Percentiles rank a stretch among this genome's conserved stretches.
Conservation (phyloP, 2,329 filamentous ascomycete genomes). For the Knufia fluminis region DNA sequence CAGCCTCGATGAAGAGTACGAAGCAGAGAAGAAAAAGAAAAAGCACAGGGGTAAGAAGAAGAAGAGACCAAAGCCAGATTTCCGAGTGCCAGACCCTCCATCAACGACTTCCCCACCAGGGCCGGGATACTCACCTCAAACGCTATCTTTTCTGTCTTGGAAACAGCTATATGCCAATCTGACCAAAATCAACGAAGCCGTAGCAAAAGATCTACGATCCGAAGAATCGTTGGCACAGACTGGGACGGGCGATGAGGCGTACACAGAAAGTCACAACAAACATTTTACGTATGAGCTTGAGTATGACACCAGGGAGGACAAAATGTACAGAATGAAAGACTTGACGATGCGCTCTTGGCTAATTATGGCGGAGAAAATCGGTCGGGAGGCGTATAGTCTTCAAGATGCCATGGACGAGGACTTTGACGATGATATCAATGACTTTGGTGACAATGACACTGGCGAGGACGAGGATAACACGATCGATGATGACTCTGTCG, state of each 20-base stretch:
- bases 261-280: slow-evolving; percentile 29
- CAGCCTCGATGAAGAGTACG: slow-evolving; percentile 34
- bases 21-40: slow-evolving; percentile 39
- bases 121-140: slow-evolving; percentile 80
- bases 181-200: slow-evolving; percentile 75
- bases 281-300: slow-evolving; percentile 70
- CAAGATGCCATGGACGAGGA: background rate
- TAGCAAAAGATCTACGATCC: slow-evolving; percentile 26
- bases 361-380: slow-evolving; percentile 70
- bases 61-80: slow-evolving; percentile 50
- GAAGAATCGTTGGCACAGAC: slow-evolving; percentile 26
- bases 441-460: background rate
- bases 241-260: slow-evolving; percentile 37
- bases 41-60: slow-evolving; percentile 38
- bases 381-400: slow-evolving; percentile 32
- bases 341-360: slow-evolving; percentile 77
- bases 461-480: background rate
- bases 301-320: slow-evolving; percentile 74
- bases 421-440: background rate
- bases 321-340: slow-evolving; percentile 65
- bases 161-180: slow-evolving; percentile 91
- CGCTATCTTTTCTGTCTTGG: slow-evolving; percentile 68
- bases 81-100: slow-evolving; percentile 62
- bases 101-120: slow-evolving; percentile 65
- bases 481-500: background rate